Conservation (phyloP, 306 rosid genomes). For the Lagenaria siceraria region DNA sequence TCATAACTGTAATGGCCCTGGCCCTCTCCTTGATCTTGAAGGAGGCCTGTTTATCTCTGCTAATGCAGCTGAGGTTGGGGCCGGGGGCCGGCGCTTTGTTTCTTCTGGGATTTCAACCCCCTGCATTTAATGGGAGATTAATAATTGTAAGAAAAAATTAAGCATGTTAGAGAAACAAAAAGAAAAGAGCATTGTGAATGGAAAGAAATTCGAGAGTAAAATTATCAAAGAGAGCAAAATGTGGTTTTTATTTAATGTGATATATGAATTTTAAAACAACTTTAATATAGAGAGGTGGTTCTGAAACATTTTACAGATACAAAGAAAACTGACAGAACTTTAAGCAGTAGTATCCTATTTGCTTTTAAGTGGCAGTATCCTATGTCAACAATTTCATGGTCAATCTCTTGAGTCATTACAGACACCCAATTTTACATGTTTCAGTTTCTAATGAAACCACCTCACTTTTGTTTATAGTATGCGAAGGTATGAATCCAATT, state of each 20-base stretch:
- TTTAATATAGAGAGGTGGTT: background rate
- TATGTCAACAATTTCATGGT: background rate
- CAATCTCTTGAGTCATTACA: background rate
- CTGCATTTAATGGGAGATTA: slow-evolving; percentile 25
- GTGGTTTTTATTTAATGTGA: background rate
- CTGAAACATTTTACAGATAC: background rate
- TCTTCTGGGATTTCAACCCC: slow-evolving; percentile 44
- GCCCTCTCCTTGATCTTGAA: slow-evolving; percentile 44
- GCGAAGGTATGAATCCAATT: no score
- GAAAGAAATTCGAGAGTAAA: background rate
- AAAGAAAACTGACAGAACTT: background rate
- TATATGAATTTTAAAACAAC: background rate
- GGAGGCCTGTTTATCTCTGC: slow-evolving; percentile 35
- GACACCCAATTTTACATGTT: no score
- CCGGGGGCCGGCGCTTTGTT: slow-evolving; percentile 10
- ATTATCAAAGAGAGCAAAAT: background rate
- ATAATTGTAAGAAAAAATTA: background rate
- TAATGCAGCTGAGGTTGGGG: background rate
- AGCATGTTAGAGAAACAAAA: background rate
- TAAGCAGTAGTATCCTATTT: background rate
- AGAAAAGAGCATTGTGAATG: background rate
- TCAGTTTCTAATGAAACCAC: background rate
- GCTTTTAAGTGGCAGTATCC: background rate
- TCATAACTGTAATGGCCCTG: slow-evolving; percentile 40
- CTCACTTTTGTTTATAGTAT: background rate